Evolutionary conservation across 805 yeast species (phyloP).

Genomic region (Huiozyma naganishii): DNA sequence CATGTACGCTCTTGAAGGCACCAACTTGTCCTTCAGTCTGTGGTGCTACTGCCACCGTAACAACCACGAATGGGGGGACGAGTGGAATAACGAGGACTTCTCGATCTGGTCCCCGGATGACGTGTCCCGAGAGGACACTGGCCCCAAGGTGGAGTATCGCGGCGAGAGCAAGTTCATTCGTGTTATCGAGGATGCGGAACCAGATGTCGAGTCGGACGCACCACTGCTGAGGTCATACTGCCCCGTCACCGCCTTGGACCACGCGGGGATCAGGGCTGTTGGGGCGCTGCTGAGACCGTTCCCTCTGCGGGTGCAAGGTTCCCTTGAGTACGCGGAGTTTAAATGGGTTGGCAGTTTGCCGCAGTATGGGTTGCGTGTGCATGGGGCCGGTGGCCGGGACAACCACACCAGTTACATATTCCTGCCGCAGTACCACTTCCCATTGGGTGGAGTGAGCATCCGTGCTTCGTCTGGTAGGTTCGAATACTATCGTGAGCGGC

Average conservation of each 20-base stretch:
- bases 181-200: not conserved
- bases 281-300: conserved; percentile 72
- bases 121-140: not conserved
- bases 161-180: not conserved
- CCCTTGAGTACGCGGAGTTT: conserved; percentile 44
- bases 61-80: conserved; percentile 77
- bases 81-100: conserved; percentile 90
- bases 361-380: conserved; percentile 39
- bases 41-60: conserved; percentile 79
- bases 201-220: not conserved
- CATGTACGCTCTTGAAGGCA: conserved; percentile 65
- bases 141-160: not conserved
- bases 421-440: conserved; percentile 67
- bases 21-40: conserved; percentile 59
- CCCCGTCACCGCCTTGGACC: not conserved
- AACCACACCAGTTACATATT: conserved; percentile 32
- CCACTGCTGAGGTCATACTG: not conserved
- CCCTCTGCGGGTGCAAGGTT: conserved; percentile 55
- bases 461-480: conserved; percentile 47
- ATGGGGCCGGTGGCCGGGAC: conserved; percentile 16
- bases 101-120: conserved; percentile 76
- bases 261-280: conserved; percentile 57
- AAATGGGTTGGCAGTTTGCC: conserved; percentile 34
- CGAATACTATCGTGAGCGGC: conserved; percentile 39
- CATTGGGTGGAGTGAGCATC: conserved; percentile 36